phyloP scores from a whole-genome alignment of 2,329 filamentous ascomycete species.

The Colletotrichum brevisporum region DNA sequence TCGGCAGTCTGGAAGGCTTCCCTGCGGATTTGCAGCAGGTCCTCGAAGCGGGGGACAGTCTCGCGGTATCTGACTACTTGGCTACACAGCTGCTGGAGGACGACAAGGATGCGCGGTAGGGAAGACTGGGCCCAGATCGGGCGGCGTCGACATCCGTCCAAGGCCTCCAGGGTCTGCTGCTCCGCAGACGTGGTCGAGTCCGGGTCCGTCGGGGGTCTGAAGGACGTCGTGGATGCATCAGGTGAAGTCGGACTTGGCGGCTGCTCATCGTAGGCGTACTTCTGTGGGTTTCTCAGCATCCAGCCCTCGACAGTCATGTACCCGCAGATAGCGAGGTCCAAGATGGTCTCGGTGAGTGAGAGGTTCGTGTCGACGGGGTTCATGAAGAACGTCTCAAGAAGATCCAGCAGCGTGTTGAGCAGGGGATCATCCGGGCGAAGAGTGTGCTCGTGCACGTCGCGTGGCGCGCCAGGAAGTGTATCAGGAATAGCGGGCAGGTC shows the following conservation, averaged over 20 bases:
- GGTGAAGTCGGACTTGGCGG: conserved; percentile 48
- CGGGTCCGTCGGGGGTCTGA: conserved; percentile 54
- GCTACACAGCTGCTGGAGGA: conserved; percentile 72
- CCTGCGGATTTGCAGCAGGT: conserved; percentile 76
- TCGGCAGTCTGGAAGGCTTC: conserved; percentile 75
- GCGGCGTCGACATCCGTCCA: conserved; percentile 66
- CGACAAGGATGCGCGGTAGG: conserved; percentile 67
- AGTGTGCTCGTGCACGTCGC: conserved; percentile 72
- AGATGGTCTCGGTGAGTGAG: conserved; percentile 85
- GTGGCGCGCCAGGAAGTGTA: conserved; percentile 72
- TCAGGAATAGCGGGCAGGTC: conserved; percentile 69
- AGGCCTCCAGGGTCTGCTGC: conserved; percentile 59
- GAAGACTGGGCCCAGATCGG: conserved; percentile 67
- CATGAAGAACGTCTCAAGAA: conserved; percentile 85
- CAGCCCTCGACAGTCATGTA: conserved; percentile 91
- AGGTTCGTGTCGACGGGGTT: conserved; percentile 95
- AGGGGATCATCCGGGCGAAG: conserved; percentile 74
- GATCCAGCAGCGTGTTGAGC: conserved; percentile 75
- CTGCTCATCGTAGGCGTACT: conserved; percentile 69
- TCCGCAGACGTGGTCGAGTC: conserved; percentile 58
- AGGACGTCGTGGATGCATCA: conserved; percentile 52
- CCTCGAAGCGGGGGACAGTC: conserved; percentile 79
- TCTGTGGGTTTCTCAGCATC: conserved; percentile 81
- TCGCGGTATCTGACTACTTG: conserved; percentile 74
- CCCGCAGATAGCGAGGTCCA: conserved; percentile 87